Evolutionary conservation across 345 rosid genomes (phyloP), one percentile per base, ranked within the genome.

Genomic region (Acer negundo): DNA sequence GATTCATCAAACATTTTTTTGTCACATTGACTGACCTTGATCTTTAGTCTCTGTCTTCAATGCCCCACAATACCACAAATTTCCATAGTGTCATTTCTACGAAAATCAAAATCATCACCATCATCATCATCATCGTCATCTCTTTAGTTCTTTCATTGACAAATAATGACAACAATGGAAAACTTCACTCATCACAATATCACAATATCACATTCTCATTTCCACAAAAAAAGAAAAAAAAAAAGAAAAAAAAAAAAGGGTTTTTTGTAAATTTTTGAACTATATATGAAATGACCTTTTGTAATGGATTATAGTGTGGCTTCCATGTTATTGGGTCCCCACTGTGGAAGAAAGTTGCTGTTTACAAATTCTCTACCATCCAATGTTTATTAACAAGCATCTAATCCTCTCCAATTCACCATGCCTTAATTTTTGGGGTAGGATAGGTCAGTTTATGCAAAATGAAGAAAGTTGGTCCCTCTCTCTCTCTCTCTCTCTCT

Each of bases 251-350:
- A 10, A 46, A 44, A 40, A 9, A 42, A 9, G n/a, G 58, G 58
- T 53, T 53, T 16, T 6, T 2, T 53, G 58, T 53, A 53, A 53
- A 53, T 15, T 4, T 53, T 16, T 53, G n/a, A 53, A 53, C n/a
- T 53, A 3, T 49, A 13, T 2, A 42, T 42, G 46, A 42, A 9
- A 42, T 49, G 15, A 49, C 15, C 55, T 49, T 49, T 15, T 28
- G 46, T 16, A 16, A 53, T 53, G 58, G 46, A 7, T 42, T 53
- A 49, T 15, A 49, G 58, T 16, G 58, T 53, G 58, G 1, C 9
- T 44, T 11, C 46, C 61, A 51, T 53, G 44, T 17, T 38, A 12
- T 58, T 38, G 75, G 75, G 75, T 22, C 68, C 76, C 76, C 42
- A 62, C 23, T 62, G 40, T 13, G 22, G 12, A 55, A 31, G 22